phyloP scores from a whole-genome alignment of 2,329 filamentous ascomycete genomes.

The Torrubiella hemipterigena region DNA sequence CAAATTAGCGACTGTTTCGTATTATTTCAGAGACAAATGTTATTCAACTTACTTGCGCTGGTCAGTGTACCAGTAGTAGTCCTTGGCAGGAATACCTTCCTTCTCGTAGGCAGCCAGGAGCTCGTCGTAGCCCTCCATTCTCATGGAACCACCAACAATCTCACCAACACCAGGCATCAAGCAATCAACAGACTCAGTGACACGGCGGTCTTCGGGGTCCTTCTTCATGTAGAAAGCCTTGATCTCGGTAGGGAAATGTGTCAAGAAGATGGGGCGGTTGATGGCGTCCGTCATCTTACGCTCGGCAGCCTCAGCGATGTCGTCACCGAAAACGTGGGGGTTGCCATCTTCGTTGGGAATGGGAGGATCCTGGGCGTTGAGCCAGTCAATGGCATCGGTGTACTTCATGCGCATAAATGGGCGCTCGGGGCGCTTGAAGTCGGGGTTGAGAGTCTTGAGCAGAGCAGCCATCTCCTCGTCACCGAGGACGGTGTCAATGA shows the following conservation, averaged over 20 bases:
- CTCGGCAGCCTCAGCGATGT: constrained; percentile 96
- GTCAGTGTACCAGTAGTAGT: constrained; percentile 98
- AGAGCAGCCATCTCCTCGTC: constrained; percentile 61
- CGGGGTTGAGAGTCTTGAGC: constrained; percentile 82
- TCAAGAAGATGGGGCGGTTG: constrained; percentile 89
- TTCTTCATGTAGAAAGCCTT: constrained; percentile 99
- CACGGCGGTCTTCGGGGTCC: constrained; percentile 63
- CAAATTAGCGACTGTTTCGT: constrained; percentile 8
- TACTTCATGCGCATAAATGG: constrained; percentile 96
- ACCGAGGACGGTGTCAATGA: constrained; percentile 64
- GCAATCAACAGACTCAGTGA: constrained; percentile 85
- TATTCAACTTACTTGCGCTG: constrained; percentile 67
- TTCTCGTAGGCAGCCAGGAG: constrained; percentile 78
- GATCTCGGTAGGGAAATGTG: constrained; percentile 93
- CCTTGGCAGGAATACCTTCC: constrained; percentile 70
- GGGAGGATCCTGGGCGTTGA: constrained; percentile 63
- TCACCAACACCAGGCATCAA: constrained; percentile 90
- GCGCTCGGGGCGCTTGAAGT: constrained; percentile 67
- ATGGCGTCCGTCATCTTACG: constrained; percentile 94
- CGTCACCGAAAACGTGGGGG: constrained; percentile 84
- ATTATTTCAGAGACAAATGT: constrained; percentile 1
- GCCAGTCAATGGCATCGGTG: constrained; percentile 86
- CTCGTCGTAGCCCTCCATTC: constrained; percentile 85
- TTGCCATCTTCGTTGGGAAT: constrained; percentile 90
- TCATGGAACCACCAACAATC: constrained; percentile 94